Evolutionary conservation across 148 eudicot species (phyloP), one percentile per base, ranked within the genome.

Genomic region (Heliamphora exappendiculata): DNA sequence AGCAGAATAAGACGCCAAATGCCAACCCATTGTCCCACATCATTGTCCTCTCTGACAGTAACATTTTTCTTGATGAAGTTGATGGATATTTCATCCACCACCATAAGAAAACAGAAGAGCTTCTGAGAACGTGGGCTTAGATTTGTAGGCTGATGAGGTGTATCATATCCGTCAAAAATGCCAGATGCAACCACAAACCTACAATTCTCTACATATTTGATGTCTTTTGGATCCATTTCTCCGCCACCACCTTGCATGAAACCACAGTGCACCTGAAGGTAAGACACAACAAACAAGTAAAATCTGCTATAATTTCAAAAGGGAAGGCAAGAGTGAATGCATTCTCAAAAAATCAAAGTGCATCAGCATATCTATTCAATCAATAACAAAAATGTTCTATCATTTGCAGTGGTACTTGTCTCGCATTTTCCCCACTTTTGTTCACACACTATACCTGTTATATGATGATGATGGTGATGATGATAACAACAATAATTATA

Each of bases 51-150:
- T 78, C 82, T 88, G 28, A 92, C 94, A 65, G 89, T 86, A 62
- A 85, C 93, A 85, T 92, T 94, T 54, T 84, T 78, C 81, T 84
- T 88, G 74, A 94, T 90, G 87, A 92, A 94, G 54, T 89, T 79
- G 60, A 84, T 83, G 45, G 98, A 94, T 78, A 87, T 78, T 87
- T 94, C 91, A 74, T 94, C 98, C 31, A 94, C 96, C 76, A 92
- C 94, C 98, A 94, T 94, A 72, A 94, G 91, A 76, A 94, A 94
- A 81, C 98, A 94, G 76, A 92, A 94, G 59, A 92, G 89, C 83
- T 86, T 88, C 66, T 82, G 73, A 47, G 98, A 94, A n/a, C 89
- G 90, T 80, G 74, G 28, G 72, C 94, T 92, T 59, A 92, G 82
- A 81, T 91, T 89, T 60, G 97, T 85, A 58, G 97, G 98, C 83